Conservation (phyloP, 1,139 yeast genomes). For the Kazachstania sp. region DNA sequence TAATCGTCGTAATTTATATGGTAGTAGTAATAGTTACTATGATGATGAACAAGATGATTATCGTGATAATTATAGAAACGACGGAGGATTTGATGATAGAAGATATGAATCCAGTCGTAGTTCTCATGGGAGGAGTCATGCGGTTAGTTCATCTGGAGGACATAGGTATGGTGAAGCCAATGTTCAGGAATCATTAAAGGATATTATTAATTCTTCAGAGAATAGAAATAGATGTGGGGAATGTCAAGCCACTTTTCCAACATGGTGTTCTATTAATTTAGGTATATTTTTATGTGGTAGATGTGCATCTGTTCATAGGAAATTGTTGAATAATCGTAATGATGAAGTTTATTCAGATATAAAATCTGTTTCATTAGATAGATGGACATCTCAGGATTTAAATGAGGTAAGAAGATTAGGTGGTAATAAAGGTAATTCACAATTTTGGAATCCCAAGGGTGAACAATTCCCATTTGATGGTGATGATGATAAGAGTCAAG, state of each 20-base stretch:
- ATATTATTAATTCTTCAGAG: slow-evolving; percentile 35
- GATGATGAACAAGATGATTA: background rate
- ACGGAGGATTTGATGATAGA: background rate
- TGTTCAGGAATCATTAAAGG: slow-evolving; percentile 26
- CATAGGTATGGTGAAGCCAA: background rate
- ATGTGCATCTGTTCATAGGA: slow-evolving; percentile 52
- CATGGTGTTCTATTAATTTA: slow-evolving; percentile 28
- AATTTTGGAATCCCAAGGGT: slow-evolving; percentile 37
- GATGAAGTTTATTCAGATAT: slow-evolving; percentile 32
- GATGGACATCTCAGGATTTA: slow-evolving; percentile 43
- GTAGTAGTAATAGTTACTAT: background rate
- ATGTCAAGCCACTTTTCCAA: slow-evolving; percentile 57
- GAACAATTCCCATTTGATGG: slow-evolving; percentile 63
- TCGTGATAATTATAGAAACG: background rate
- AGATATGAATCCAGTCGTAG: background rate
- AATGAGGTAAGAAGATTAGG: slow-evolving; percentile 24
- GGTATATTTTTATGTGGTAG: slow-evolving; percentile 70
- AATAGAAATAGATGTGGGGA: slow-evolving; percentile 64
- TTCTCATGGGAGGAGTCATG: background rate
- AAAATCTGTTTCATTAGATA: slow-evolving; percentile 58
- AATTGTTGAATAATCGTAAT: slow-evolving; percentile 28
- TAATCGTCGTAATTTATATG: background rate
- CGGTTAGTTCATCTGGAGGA: background rate
- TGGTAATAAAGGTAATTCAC: slow-evolving; percentile 29
- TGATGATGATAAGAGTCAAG: slow-evolving; percentile 32